Evolutionary conservation across 192 early-diverging fungal genomes (phyloP).

Genomic region (Allomyces macrogynus): DNA sequence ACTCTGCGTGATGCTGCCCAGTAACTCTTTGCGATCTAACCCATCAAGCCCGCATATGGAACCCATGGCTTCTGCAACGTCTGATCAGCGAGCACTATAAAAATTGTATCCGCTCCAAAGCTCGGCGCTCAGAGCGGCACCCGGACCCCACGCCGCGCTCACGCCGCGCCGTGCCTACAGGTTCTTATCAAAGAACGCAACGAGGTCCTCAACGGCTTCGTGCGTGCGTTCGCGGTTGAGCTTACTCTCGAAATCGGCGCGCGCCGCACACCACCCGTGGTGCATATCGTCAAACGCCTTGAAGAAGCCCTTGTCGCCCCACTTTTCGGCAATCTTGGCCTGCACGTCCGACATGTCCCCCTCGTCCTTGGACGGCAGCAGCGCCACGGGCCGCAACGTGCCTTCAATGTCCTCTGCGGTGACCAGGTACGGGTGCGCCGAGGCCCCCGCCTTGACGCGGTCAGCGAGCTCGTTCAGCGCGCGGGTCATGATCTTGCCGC

Average conservation of each 20-base stretch:
- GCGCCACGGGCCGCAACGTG: not conserved
- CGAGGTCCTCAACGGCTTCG: constrained; percentile 2
- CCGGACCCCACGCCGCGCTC: too few species aligned
- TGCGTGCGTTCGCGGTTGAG: constrained; percentile 3
- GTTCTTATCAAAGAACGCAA: constrained; percentile 2
- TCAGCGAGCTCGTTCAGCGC: not conserved
- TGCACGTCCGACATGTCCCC: not conserved
- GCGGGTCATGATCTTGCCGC: constrained; percentile 1
- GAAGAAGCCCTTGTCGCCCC: not conserved
- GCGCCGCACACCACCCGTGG: constrained; percentile 8
- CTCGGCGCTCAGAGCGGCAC: too few species aligned
- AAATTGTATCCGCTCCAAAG: too few species aligned
- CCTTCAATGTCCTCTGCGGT: not conserved
- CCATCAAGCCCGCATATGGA: too few species aligned
- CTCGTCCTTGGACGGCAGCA: constrained; percentile 8
- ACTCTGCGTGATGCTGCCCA: too few species aligned
- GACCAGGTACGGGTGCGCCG: constrained; percentile 5
- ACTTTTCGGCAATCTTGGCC: not conserved
- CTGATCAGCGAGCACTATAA: too few species aligned
- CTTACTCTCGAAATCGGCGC: constrained; percentile 6
- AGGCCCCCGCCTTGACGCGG: not conserved
- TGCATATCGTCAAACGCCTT: constrained; percentile 6
- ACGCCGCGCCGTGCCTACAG: too few species aligned
- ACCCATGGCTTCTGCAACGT: too few species aligned
- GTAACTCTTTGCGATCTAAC: too few species aligned